These are phyloP conservation scores for Leccinum ochraceum DNA, from an alignment of 768 basidiomycete genomes.

Conservation along the genomic window DNA sequence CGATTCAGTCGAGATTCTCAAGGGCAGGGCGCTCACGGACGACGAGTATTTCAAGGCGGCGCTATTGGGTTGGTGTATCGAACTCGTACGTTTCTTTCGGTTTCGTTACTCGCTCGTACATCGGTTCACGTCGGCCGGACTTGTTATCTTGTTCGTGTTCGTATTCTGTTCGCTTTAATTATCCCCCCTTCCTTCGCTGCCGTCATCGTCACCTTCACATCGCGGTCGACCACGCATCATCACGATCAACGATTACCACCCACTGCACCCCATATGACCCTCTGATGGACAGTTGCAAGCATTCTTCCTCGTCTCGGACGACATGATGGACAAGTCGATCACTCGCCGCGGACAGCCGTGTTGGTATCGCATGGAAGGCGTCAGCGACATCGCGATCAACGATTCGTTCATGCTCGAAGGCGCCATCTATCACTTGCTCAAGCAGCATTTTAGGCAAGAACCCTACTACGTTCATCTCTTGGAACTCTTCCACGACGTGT, in stretches of 20 bases:
- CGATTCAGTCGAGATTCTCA: conserved; percentile 88
- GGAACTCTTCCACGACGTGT: conserved; percentile 87
- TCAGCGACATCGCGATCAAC: conserved; percentile 87
- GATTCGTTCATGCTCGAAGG: conserved; percentile 96
- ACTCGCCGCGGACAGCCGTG: conserved; percentile 94
- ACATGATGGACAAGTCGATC: conserved; percentile 95
- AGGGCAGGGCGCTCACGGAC: conserved; percentile 66
- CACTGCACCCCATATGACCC: neutral
- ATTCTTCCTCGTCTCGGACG: conserved; percentile 89
- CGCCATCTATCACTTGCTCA: conserved; percentile 89
- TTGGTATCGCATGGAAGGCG: conserved; percentile 73
- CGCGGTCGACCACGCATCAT: neutral
- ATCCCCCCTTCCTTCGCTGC: neutral
- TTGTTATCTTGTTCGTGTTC: neutral
- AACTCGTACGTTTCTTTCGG: conserved; percentile 63
- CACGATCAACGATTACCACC: neutral
- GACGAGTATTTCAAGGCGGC: conserved; percentile 90
- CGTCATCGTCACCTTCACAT: neutral
- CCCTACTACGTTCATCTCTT: conserved; percentile 86
- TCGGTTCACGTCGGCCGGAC: neutral
- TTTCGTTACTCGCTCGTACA: neutral
- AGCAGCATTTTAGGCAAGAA: conserved; percentile 79
- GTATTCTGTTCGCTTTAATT: neutral
- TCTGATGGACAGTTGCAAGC: conserved; percentile 62
- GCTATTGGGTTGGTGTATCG: conserved; percentile 93